Percentiles rank a stretch among this genome's conserved stretches.
phyloP scores from a whole-genome alignment of 805 yeast genomes.

The Metschnikowia peoriensis region DNA sequence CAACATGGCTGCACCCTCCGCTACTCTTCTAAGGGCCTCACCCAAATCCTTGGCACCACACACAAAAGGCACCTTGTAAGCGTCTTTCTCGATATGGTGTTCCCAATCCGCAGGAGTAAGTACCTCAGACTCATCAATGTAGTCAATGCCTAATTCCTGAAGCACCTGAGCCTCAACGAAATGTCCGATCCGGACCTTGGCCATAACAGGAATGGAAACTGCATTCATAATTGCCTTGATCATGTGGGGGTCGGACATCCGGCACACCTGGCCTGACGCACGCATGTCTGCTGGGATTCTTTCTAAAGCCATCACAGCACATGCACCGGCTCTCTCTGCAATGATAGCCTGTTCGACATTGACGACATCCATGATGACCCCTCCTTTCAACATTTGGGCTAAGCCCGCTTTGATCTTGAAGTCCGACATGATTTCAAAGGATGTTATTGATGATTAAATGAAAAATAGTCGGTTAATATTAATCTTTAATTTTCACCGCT shows the following conservation, averaged over 20 bases:
- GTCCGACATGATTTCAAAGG: slow-evolving; percentile 8
- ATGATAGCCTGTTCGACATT: slow-evolving; percentile 76
- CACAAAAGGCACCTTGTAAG: slow-evolving; percentile 72
- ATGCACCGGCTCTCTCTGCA: slow-evolving; percentile 83
- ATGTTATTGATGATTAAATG: neutral
- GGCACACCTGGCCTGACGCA: slow-evolving; percentile 75
- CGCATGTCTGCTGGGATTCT: slow-evolving; percentile 85
- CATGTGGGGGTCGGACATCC: slow-evolving; percentile 85
- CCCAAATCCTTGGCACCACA: slow-evolving; percentile 83
- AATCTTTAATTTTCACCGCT: neutral
- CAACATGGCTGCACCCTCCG: slow-evolving; percentile 85
- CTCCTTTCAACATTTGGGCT: slow-evolving; percentile 84
- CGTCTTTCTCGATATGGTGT: slow-evolving; percentile 58
- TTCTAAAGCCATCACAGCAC: slow-evolving; percentile 88
- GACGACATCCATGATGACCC: slow-evolving; percentile 74
- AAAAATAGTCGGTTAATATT: neutral
- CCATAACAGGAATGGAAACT: slow-evolving; percentile 77
- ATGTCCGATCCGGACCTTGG: slow-evolving; percentile 83
- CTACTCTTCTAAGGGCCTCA: slow-evolving; percentile 74
- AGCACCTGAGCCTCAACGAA: slow-evolving; percentile 77
- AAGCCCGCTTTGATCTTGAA: slow-evolving; percentile 66
- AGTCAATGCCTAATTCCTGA: slow-evolving; percentile 70
- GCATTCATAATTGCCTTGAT: slow-evolving; percentile 70
- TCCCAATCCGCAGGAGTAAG: slow-evolving; percentile 76
- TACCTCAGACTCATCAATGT: slow-evolving; percentile 82